Conservation (phyloP, 345 rosid species). For the Boechera retrofracta region DNA sequence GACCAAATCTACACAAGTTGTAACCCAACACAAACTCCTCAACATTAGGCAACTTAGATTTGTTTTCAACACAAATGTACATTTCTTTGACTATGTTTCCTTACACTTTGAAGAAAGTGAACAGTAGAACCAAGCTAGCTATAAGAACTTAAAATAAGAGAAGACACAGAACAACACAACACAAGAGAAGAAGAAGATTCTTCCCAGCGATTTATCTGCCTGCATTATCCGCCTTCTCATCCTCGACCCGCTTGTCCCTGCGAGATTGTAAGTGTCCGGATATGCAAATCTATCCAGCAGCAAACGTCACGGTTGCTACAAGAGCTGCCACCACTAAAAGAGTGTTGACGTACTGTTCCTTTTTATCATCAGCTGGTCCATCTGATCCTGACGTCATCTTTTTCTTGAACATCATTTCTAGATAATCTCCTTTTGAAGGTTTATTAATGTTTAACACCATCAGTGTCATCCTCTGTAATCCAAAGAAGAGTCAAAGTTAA, state of each 20-base stretch:
- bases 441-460: no score
- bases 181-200: constrained; percentile 78
- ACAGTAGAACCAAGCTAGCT: constrained; percentile 7
- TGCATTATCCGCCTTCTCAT: constrained; percentile 74
- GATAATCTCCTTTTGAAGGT: no score
- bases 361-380: no score
- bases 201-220: constrained; percentile 71
- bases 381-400: no score
- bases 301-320: no score
- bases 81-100: constrained; percentile 20
- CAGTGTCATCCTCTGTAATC: no score
- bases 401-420: no score
- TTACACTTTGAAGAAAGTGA: constrained; percentile 21
- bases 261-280: constrained; percentile 61
- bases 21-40: constrained; percentile 3
- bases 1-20: background rate
- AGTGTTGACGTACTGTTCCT: no score
- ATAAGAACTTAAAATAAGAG: constrained; percentile 59
- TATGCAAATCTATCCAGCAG: constrained; percentile 47
- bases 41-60: constrained; percentile 21
- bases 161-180: constrained; percentile 71
- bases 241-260: constrained; percentile 59
- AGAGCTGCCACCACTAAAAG: no score
- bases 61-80: constrained; percentile 35
- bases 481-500: no score